Evolutionary conservation across 305 asterid species (phyloP).

Genomic region (Salvia sclarea): DNA sequence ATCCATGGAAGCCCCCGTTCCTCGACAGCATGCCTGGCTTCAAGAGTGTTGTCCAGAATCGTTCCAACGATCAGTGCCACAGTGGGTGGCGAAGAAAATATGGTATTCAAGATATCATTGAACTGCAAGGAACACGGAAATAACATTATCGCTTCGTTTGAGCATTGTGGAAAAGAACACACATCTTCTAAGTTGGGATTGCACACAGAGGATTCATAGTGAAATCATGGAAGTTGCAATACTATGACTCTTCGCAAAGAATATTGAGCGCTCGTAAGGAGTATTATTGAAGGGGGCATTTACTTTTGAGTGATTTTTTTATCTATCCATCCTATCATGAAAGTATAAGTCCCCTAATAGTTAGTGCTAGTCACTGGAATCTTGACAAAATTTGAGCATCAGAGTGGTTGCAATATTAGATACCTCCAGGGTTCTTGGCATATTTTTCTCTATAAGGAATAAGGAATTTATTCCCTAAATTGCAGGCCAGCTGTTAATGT

Average conservation of each 20-base stretch:
- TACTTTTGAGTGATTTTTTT: too few relatives aligned
- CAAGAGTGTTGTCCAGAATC: constrained; percentile 73
- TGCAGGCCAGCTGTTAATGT: not conserved
- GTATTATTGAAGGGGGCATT: too few relatives aligned
- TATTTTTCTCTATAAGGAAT: not conserved
- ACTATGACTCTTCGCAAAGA: too few relatives aligned
- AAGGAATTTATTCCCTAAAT: not conserved
- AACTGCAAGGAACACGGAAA: constrained; percentile 56
- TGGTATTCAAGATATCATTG: constrained; percentile 76
- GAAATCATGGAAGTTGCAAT: not conserved
- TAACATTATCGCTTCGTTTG: not conserved
- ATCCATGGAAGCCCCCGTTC: constrained; percentile 94
- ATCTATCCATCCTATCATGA: too few relatives aligned
- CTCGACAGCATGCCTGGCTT: constrained; percentile 46
- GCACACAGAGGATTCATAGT: not conserved
- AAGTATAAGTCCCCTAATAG: too few relatives aligned
- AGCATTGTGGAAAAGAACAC: not conserved
- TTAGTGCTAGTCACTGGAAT: too few relatives aligned
- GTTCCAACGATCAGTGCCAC: constrained; percentile 76
- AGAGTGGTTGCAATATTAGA: too few relatives aligned
- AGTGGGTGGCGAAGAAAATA: constrained; percentile 81
- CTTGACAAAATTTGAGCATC: too few relatives aligned
- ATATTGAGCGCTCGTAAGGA: too few relatives aligned
- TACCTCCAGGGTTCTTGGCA: not conserved
- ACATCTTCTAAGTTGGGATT: not conserved